phyloP scores from a whole-genome alignment of 805 yeast species.

The Teunomyces pallodes region DNA sequence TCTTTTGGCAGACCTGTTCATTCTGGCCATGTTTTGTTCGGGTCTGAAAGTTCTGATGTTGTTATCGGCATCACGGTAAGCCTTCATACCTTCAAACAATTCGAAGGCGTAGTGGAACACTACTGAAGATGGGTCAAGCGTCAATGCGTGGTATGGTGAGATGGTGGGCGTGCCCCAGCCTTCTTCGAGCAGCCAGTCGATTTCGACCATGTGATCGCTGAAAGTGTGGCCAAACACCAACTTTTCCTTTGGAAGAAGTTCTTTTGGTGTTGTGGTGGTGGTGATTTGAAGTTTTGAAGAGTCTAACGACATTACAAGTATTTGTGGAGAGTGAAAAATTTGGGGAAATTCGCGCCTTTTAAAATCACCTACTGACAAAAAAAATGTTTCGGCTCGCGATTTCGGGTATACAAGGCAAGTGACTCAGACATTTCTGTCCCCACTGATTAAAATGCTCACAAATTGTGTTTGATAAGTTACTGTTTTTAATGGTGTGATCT shows the following conservation, averaged over 20 bases:
- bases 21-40: slow-evolving; percentile 25
- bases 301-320: slow-evolving; percentile 13
- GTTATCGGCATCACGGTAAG: slow-evolving; percentile 22
- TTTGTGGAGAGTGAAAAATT: neutral
- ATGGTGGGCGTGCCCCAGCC: slow-evolving; percentile 29
- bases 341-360: neutral
- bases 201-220: slow-evolving; percentile 29
- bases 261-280: slow-evolving; percentile 21
- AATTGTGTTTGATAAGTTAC: too few species aligned
- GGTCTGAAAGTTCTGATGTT: slow-evolving; percentile 25
- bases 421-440: neutral
- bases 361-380: neutral
- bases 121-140: slow-evolving; percentile 23
- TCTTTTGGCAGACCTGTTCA: slow-evolving; percentile 25
- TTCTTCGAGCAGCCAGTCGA: slow-evolving; percentile 25
- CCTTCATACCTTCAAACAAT: slow-evolving; percentile 31
- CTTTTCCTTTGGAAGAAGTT: slow-evolving; percentile 21
- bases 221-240: slow-evolving; percentile 27
- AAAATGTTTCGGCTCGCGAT: neutral
- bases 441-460: neutral
- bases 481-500: too few species aligned
- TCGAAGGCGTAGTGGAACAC: slow-evolving; percentile 30
- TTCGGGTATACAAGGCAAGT: neutral
- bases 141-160: slow-evolving; percentile 25
- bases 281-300: slow-evolving; percentile 21